Evolutionary conservation across 768 basidiomycete species (phyloP), one percentile per base, ranked within the genome.

Genomic region (Tricholoma hemisulphureum): DNA sequence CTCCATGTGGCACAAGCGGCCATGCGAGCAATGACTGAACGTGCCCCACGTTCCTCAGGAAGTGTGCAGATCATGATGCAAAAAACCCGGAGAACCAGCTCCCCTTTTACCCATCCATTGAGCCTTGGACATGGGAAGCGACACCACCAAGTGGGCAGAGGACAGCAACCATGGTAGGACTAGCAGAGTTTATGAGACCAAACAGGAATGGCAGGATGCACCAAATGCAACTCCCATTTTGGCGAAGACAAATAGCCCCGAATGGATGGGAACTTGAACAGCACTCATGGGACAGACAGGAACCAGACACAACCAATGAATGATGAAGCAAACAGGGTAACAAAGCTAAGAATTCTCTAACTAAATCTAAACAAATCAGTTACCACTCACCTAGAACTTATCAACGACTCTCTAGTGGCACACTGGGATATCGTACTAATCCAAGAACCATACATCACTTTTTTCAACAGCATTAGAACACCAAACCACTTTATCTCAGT

Each of bases 11-110:
- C 0, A 50, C 4, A 2, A 20, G 58, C 0, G 55, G 32, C 3
- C 69, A 71, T 24, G 23, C 59, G 13, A 69, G 68, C 59, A 65
- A 56, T 23, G 56, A 61, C 45, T 59, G 66, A 28, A 11, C n/a
- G 0, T 65, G 65, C 34, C 34, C 34, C 34, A 35, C 16, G 34
- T 35, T 35, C 34, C 34, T 35, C 4, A 13, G 34, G 34, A 35
- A 35, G 34, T 35, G 34, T 35, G 34, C 11, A 2, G 34, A 35
- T 10, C 11, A 16, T 13, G 8, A 31, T 11, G 11, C 8, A 31
- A 7, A 31, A 2, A 11, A 31, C 7, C 4, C 31, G 11, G 31
- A 31, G 32, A 67, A 67, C 52, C 6, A 7, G 11, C 20, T 65
- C 7, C 62, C 63, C 0, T 69, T 58, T 61, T 63, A 49, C 48